Conservation (phyloP, 495 filamentous ascomycete genomes). For the Glonium stellatum region DNA sequence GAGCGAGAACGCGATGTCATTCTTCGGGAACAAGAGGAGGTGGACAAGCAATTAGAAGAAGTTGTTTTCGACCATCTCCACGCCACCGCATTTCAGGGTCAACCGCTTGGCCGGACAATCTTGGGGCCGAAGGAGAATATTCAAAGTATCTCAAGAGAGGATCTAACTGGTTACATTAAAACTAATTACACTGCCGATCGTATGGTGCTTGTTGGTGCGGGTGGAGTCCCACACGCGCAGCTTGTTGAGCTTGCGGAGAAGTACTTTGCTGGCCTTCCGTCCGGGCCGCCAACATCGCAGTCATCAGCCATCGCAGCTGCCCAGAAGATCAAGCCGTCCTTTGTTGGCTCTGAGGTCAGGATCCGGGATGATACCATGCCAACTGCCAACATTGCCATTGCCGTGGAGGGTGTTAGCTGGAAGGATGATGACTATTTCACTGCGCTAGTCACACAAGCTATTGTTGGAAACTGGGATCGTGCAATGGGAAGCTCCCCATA, state of each 20-base stretch:
- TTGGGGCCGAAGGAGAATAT: conserved; percentile 98
- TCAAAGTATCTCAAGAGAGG: conserved; percentile 81
- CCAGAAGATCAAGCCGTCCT: conserved; percentile 83
- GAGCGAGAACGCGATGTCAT: conserved; percentile 98
- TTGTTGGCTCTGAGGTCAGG: conserved; percentile 90
- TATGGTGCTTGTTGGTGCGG: conserved; percentile 96
- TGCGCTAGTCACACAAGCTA: conserved; percentile 91
- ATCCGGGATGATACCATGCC: conserved; percentile 93
- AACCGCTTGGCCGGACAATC: conserved; percentile 96
- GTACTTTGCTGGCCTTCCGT: conserved; percentile 76
- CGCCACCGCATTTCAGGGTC: conserved; percentile 92
- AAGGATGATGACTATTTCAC: conserved; percentile 99
- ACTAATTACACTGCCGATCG: conserved; percentile 98
- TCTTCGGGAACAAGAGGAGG: conserved; percentile 96
- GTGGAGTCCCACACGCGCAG: conserved; percentile 86
- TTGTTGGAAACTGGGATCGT: conserved; percentile 99
- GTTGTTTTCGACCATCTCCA: conserved; percentile 99
- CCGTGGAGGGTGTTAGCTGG: conserved; percentile 99
- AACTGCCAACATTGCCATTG: conserved; percentile 95
- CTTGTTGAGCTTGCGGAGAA: conserved; percentile 94
- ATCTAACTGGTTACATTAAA: conserved; percentile 93
- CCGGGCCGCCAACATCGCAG: conserved; percentile 61
- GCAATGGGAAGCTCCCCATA: conserved; percentile 95
- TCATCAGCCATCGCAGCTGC: conserved; percentile 55
- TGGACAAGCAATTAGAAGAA: conserved; percentile 98